Conservation (phyloP, 2,329 filamentous ascomycete genomes). For the Exophiala aquamarina region DNA sequence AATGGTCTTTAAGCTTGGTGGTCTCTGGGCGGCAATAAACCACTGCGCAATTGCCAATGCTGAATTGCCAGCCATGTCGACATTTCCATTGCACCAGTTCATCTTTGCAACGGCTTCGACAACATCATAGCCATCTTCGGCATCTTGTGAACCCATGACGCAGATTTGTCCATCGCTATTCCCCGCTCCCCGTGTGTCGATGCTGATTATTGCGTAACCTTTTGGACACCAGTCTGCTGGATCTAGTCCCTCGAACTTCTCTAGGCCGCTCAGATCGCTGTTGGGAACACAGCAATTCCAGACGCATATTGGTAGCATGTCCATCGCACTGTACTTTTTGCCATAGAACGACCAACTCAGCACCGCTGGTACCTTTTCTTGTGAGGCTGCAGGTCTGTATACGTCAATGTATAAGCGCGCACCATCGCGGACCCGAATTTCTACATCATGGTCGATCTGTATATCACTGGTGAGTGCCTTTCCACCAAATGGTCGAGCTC, state of each 20-base stretch:
- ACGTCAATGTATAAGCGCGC: conserved; percentile 45
- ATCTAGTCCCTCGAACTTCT: conserved; percentile 30
- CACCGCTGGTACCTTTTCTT: conserved; percentile 43
- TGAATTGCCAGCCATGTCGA: conserved; percentile 47
- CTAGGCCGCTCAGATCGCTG: conserved; percentile 1
- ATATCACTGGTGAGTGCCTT: conserved; percentile 40
- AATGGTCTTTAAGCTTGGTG: conserved; percentile 44
- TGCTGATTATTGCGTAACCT: conserved; percentile 33
- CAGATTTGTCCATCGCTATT: conserved; percentile 33
- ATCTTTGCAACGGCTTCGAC: conserved; percentile 43
- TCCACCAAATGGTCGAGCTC: conserved; percentile 39
- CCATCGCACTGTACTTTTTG: conserved; percentile 35
- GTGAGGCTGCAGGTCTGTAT: conserved; percentile 40
- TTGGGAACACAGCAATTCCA: conserved; percentile 10
- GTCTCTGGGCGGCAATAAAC: conserved; percentile 42
- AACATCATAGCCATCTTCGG: conserved; percentile 47
- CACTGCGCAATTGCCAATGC: conserved; percentile 44
- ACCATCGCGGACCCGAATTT: conserved; percentile 45
- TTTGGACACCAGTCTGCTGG: conserved; percentile 31
- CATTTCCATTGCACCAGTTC: conserved; percentile 46
- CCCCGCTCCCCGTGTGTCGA: conserved; percentile 30
- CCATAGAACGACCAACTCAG: conserved; percentile 47
- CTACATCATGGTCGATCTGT: conserved; percentile 46
- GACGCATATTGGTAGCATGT: conserved; percentile 23
- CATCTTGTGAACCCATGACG: conserved; percentile 45